These are phyloP conservation scores for Fusarium fracticaudum DNA, from an alignment of 2,329 filamentous ascomycete species.

Conservation along the genomic window DNA sequence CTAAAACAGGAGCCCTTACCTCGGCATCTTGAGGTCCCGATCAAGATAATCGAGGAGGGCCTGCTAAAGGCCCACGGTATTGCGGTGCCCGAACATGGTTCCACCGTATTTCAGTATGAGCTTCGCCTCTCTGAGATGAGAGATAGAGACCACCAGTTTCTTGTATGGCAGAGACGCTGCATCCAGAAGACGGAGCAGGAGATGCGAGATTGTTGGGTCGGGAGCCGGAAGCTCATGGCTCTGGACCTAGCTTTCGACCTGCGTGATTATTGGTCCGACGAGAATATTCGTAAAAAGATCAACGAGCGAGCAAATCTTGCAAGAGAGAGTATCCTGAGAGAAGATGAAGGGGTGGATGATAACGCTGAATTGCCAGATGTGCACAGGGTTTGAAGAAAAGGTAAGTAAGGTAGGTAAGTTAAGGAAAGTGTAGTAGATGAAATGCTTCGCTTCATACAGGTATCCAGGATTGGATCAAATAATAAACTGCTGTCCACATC, in stretches of 20 bases:
- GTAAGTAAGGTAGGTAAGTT: background rate
- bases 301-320: background rate
- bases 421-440: background rate
- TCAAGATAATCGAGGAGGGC: background rate
- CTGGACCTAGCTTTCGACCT: background rate
- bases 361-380: background rate
- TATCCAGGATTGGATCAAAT: background rate
- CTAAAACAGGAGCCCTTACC: background rate
- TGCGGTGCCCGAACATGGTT: background rate
- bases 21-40: background rate
- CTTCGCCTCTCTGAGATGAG: background rate
- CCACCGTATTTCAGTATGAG: background rate
- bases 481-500: background rate
- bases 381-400: background rate
- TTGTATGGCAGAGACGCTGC: background rate
- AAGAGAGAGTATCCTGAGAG: background rate
- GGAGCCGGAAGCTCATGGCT: background rate
- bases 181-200: background rate
- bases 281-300: background rate
- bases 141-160: no score
- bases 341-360: no score
- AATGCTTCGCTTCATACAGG: accelerated
- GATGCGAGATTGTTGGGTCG: background rate
- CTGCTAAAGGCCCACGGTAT: background rate
- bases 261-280: background rate